Conservation (phyloP, 2,329 filamentous ascomycete genomes). For the Ophiostoma triangulosporum region DNA sequence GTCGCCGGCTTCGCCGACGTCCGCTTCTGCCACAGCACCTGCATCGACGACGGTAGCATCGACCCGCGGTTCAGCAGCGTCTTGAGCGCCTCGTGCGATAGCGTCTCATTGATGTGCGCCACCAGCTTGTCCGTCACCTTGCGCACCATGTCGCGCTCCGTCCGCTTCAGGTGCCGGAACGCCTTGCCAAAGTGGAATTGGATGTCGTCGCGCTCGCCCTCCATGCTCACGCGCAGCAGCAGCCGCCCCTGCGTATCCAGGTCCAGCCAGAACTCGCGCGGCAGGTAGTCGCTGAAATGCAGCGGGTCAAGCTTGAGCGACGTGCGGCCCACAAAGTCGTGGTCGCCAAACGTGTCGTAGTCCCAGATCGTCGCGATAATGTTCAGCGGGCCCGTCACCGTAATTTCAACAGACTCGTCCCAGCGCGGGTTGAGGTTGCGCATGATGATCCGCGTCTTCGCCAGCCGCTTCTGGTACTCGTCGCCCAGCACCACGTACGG, state of each 20-base stretch:
- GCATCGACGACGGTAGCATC: constrained; percentile 40
- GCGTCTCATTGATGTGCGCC: constrained; percentile 77
- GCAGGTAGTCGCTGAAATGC: constrained; percentile 91
- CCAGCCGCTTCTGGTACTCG: constrained; percentile 91
- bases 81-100: constrained; percentile 71
- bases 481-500: constrained; percentile 95
- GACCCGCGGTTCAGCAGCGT: constrained; percentile 55
- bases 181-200: constrained; percentile 98
- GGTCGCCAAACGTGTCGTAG: constrained; percentile 91
- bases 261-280: constrained; percentile 94
- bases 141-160: constrained; percentile 93
- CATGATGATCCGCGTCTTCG: constrained; percentile 87
- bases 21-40: constrained; percentile 53
- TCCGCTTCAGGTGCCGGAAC: constrained; percentile 87
- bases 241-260: constrained; percentile 88
- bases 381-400: constrained; percentile 79
- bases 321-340: constrained; percentile 94
- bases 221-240: constrained; percentile 89
- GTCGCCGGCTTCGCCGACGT: constrained; percentile 38
- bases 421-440: constrained; percentile 84
- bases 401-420: constrained; percentile 96
- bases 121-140: constrained; percentile 98
- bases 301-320: constrained; percentile 95
- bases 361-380: constrained; percentile 97
- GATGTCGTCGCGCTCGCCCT: constrained; percentile 95